These are phyloP conservation scores for Pseudopyricularia cyperi DNA, from an alignment of 2,329 filamentous ascomycete species.

Conservation along the genomic window DNA sequence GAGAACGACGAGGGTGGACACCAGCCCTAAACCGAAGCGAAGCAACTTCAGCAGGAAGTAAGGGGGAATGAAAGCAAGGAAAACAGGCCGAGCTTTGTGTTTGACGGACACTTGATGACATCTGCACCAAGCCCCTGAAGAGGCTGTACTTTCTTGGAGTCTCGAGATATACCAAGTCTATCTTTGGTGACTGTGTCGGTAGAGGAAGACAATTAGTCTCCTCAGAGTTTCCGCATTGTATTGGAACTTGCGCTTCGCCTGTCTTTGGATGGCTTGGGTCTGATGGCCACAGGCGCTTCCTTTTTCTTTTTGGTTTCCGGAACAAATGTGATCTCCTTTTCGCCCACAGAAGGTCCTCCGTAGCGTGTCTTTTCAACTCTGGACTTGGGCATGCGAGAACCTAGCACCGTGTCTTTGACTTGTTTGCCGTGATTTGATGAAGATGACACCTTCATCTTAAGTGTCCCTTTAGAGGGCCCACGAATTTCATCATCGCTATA, in stretches of 20 bases:
- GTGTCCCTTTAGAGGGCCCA: conserved; percentile 18
- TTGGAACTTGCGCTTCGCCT: conserved; percentile 67
- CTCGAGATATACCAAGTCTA: background rate
- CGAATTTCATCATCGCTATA: conserved; percentile 20
- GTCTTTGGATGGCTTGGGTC: conserved; percentile 22
- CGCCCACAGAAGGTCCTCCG: conserved; percentile 40
- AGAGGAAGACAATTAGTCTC: background rate
- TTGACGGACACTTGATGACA: background rate
- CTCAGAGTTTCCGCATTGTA: conserved; percentile 54
- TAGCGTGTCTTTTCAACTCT: conserved; percentile 28
- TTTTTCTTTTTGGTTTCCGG: conserved; percentile 44
- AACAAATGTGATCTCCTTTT: conserved; percentile 61
- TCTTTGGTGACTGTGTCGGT: background rate
- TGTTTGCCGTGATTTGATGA: conserved; percentile 48
- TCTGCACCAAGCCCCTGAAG: background rate
- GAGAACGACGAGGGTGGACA: background rate
- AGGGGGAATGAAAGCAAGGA: conserved; percentile 2
- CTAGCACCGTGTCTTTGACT: conserved; percentile 41
- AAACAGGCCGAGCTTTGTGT: background rate
- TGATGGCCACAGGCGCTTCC: conserved; percentile 17
- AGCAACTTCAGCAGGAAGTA: conserved; percentile 21
- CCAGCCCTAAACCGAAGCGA: conserved; percentile 16
- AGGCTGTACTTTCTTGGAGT: background rate
- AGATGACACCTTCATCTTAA: conserved; percentile 57
- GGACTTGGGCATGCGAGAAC: conserved; percentile 38